These are phyloP conservation scores for Aspergillus ochraceus DNA, from an alignment of 2,329 filamentous ascomycete species.

Conservation along the genomic window DNA sequence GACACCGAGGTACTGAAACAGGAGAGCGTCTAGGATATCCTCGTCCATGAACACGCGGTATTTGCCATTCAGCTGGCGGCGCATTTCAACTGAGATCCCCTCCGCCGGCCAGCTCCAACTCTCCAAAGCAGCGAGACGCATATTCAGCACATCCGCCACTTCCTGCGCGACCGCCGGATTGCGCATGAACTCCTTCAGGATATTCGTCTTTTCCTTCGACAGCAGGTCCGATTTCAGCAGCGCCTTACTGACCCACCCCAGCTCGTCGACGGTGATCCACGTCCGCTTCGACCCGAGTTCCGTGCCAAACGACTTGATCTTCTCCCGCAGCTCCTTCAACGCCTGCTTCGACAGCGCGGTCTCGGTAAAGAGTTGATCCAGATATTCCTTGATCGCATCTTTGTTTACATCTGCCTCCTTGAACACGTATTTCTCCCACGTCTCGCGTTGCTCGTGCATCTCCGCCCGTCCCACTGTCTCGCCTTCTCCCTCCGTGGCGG, in stretches of 20 bases:
- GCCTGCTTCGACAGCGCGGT: conserved; percentile 42
- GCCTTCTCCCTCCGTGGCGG: conserved; percentile 33
- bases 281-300: conserved; percentile 26
- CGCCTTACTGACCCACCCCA: conserved; percentile 50
- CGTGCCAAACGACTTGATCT: conserved; percentile 40
- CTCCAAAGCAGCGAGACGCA: conserved; percentile 52
- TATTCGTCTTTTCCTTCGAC: conserved; percentile 51
- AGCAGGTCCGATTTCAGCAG: conserved; percentile 54
- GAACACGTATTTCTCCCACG: conserved; percentile 61
- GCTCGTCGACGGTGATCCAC: conserved; percentile 43
- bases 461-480: conserved; percentile 54
- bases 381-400: conserved; percentile 49
- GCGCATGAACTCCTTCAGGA: conserved; percentile 52
- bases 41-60: conserved; percentile 62
- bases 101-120: conserved; percentile 54
- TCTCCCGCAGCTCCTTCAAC: conserved; percentile 43
- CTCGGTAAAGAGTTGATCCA: conserved; percentile 52
- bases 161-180: conserved; percentile 53
- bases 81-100: conserved; percentile 50
- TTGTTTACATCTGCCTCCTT: conserved; percentile 46
- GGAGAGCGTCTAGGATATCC: conserved; percentile 57
- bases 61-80: conserved; percentile 57
- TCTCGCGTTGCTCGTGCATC: conserved; percentile 53
- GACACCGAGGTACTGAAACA: conserved; percentile 56
- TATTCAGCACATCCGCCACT: conserved; percentile 58